These are phyloP conservation scores for Auriculariales sp. DNA, from an alignment of 768 basidiomycete species.

Conservation along the genomic window DNA sequence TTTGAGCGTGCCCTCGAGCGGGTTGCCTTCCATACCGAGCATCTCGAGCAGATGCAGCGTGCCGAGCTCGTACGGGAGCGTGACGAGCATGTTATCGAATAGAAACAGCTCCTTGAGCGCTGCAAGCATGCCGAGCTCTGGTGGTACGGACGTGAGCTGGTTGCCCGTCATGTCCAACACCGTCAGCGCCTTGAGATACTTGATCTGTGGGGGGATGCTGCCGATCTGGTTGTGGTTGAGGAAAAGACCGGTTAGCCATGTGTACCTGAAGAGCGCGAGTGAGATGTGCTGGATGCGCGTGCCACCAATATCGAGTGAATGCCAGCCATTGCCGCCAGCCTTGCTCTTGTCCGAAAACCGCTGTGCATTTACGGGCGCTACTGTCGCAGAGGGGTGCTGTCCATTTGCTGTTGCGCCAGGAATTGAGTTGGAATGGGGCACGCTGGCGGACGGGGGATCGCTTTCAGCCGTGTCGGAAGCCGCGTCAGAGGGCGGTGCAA, in stretches of 20 bases:
- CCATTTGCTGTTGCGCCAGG: constrained; percentile 12
- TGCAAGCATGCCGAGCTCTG: constrained; percentile 83
- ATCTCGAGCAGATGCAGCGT: constrained; percentile 85
- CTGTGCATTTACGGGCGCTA: constrained; percentile 55
- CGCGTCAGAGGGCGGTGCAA: too few relatives aligned
- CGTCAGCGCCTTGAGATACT: constrained; percentile 72
- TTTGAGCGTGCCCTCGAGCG: constrained; percentile 64
- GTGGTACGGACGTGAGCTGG: constrained; percentile 57
- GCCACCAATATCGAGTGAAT: constrained; percentile 90
- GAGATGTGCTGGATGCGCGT: constrained; percentile 86
- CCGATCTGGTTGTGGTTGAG: constrained; percentile 88
- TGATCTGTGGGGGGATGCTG: constrained; percentile 66
- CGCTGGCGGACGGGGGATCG: constrained; percentile 5
- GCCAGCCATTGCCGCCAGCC: constrained; percentile 75
- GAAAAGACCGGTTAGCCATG: constrained; percentile 88
- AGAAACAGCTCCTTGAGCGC: constrained; percentile 83
- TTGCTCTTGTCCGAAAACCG: constrained; percentile 49
- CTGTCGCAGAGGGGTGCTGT: constrained; percentile 58
- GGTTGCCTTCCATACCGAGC: constrained; percentile 94
- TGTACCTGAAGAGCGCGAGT: constrained; percentile 60
- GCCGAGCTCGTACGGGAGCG: constrained; percentile 77
- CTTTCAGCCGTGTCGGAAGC: constrained; percentile 5
- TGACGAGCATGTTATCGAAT: constrained; percentile 88
- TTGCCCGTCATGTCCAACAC: constrained; percentile 89
- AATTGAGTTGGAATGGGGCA: constrained; percentile 13